Evolutionary conservation across 768 basidiomycete genomes (phyloP).

Genomic region (Lanmaoa rubissima): DNA sequence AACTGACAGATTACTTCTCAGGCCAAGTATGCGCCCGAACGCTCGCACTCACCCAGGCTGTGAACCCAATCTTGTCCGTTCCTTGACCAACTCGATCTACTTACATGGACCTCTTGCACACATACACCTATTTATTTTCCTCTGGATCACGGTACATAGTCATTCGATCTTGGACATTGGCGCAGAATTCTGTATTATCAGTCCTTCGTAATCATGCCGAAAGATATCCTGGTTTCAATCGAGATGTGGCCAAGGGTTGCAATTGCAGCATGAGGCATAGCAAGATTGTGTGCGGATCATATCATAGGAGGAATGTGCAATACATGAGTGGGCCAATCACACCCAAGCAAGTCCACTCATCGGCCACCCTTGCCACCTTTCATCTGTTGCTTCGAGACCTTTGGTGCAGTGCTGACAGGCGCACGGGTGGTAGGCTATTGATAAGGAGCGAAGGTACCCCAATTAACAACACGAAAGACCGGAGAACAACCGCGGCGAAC

Average conservation of each 20-base stretch:
- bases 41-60: constrained; percentile 16
- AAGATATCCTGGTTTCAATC: not conserved
- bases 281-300: constrained; percentile 14
- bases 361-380: constrained; percentile 84
- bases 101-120: constrained; percentile 9
- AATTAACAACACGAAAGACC: constrained; percentile 3
- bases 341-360: constrained; percentile 36
- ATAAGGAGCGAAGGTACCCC: not conserved
- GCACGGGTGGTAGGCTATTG: constrained; percentile 53
- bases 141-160: constrained; percentile 7
- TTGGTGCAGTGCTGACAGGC: constrained; percentile 60
- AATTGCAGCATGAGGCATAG: constrained; percentile 4
- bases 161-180: constrained; percentile 9
- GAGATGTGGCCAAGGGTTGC: not conserved
- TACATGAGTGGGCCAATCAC: constrained; percentile 18
- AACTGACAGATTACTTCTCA: constrained; percentile 23
- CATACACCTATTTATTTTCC: constrained; percentile 5
- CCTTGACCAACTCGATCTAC: not conserved
- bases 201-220: constrained; percentile 1
- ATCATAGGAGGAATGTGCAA: constrained; percentile 22
- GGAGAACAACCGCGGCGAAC: constrained; percentile 32
- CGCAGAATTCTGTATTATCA: constrained; percentile 18
- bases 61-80: constrained; percentile 8
- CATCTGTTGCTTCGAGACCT: constrained; percentile 94
- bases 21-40: constrained; percentile 60